These are phyloP conservation scores for Gossypium arboreum DNA, from an alignment of 345 rosid genomes.

Conservation along the genomic window DNA sequence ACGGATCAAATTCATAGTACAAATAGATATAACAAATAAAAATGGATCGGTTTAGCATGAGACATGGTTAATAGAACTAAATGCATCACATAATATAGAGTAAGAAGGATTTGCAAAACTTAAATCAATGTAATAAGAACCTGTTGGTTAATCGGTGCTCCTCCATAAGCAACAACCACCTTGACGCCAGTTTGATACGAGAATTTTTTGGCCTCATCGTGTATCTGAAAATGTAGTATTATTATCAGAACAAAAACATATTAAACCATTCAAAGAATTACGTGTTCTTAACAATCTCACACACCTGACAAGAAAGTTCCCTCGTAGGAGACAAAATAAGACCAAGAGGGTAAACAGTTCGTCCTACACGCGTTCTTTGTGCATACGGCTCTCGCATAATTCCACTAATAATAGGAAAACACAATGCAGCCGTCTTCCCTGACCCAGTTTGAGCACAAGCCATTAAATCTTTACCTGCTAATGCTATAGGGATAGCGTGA, in stretches of 20 bases:
- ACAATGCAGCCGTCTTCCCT: constrained; percentile 98
- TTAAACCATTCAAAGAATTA: neutral
- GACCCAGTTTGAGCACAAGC: constrained; percentile 99
- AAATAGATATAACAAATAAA: neutral
- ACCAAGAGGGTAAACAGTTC: constrained; percentile 86
- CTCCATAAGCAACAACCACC: constrained; percentile 98
- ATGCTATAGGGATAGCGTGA: constrained; percentile 77
- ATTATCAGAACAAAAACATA: constrained; percentile 3
- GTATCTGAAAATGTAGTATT: constrained; percentile 54
- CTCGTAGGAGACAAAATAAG: constrained; percentile 98
- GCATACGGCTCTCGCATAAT: constrained; percentile 64
- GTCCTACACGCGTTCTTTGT: constrained; percentile 80
- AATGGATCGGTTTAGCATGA: neutral
- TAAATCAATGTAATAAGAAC: constrained; percentile 26
- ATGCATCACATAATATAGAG: neutral
- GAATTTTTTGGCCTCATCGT: constrained; percentile 93
- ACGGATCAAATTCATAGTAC: neutral
- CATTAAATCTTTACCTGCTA: constrained; percentile 89
- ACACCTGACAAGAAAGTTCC: constrained; percentile 31
- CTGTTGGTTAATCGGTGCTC: constrained; percentile 96
- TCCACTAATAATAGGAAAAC: constrained; percentile 91
- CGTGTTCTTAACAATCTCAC: neutral
- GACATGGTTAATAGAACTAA: neutral
- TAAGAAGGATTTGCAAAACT: neutral
- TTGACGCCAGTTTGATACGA: constrained; percentile 96